Percentiles rank a stretch among this genome's conserved stretches.
Conservation (phyloP, 2,329 filamentous ascomycete genomes). For the Colletotrichum tropicicola region DNA sequence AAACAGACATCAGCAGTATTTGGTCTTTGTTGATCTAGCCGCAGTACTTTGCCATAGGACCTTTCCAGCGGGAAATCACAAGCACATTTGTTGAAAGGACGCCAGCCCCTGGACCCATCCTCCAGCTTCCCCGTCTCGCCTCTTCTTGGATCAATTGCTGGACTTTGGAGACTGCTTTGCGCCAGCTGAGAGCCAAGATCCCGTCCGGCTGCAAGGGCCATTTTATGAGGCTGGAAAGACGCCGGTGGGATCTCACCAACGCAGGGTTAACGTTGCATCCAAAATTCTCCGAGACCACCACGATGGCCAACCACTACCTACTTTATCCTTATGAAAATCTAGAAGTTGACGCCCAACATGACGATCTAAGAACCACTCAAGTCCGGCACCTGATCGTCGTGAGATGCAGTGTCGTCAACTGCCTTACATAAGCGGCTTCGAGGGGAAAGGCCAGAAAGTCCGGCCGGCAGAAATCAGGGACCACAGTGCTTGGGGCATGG, state of each 20-base stretch:
- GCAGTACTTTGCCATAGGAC: background rate
- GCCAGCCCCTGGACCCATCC: background rate
- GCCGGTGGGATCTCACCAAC: background rate
- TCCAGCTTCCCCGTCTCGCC: background rate
- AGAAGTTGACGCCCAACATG: too few relatives aligned
- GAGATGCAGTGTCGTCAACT: background rate
- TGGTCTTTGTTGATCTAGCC: background rate
- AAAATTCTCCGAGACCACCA: too few relatives aligned
- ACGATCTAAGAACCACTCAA: too few relatives aligned
- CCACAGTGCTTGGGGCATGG: background rate
- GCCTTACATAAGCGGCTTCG: constrained; percentile 16
- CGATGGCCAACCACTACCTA: too few relatives aligned
- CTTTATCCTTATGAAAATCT: too few relatives aligned
- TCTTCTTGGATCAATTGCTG: too few relatives aligned
- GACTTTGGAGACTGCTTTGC: background rate
- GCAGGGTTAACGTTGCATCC: too few relatives aligned
- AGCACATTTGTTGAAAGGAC: background rate
- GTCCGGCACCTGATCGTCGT: too few relatives aligned
- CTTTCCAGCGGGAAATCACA: background rate
- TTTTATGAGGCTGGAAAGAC: background rate
- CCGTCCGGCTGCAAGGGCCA: background rate
- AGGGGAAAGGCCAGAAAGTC: background rate
- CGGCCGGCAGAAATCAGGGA: background rate
- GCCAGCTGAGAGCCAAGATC: background rate
- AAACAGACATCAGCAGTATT: background rate